Conservation (phyloP, 2,329 filamentous ascomycete genomes). For the Aureobasidium sp. region DNA sequence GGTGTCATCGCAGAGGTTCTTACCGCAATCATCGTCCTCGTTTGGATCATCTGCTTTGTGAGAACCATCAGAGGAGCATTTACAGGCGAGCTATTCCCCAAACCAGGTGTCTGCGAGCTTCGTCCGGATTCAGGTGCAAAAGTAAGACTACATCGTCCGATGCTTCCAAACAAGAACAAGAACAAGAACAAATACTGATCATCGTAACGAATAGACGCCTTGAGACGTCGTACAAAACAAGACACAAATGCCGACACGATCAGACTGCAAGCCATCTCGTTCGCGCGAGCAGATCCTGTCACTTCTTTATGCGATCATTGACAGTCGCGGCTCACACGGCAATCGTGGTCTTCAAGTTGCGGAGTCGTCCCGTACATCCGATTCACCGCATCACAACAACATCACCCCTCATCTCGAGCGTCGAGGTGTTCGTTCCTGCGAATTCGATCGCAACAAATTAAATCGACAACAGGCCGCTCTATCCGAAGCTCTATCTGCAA, state of each 20-base stretch:
- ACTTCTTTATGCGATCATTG: neutral
- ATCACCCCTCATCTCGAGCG: neutral
- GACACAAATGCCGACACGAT: neutral
- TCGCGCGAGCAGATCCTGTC: neutral
- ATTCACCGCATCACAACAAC: neutral
- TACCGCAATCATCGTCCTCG: constrained; percentile 40
- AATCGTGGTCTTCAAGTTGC: neutral
- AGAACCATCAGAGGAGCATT: constrained; percentile 41
- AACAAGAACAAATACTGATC: neutral
- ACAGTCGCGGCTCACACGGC: neutral
- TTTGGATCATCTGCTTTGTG: constrained; percentile 47
- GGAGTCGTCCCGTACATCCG: neutral
- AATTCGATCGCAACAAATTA: neutral
- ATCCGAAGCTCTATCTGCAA: neutral
- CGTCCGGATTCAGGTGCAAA: neutral
- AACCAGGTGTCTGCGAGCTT: constrained; percentile 36
- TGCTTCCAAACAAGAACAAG: neutral
- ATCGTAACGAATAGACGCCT: neutral
- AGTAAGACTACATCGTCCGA: neutral
- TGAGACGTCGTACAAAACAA: neutral
- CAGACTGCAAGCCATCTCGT: neutral
- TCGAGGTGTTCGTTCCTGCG: neutral
- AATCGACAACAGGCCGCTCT: neutral
- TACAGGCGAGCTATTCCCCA: constrained; percentile 43
- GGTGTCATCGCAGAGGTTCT: constrained; percentile 39